phyloP scores from a whole-genome alignment of 352 stramenopile genomes.

The Plasmopara muralis region DNA sequence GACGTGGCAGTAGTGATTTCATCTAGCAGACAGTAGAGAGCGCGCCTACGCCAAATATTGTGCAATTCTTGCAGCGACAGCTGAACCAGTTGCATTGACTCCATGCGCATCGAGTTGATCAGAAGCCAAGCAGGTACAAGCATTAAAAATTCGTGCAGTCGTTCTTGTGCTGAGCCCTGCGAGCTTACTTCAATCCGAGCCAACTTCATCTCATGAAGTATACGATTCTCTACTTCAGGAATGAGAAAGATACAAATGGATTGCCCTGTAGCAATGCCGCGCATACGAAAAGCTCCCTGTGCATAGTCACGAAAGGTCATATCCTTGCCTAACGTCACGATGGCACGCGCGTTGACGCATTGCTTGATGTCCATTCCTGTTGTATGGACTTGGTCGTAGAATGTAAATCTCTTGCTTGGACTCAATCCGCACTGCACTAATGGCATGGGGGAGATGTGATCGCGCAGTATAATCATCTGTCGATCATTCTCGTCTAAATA shows the following conservation, averaged over 20 bases:
- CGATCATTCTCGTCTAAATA: conserved; percentile 86
- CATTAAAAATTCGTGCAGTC: conserved; percentile 58
- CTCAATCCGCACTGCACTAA: conserved; percentile 86
- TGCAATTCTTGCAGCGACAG: conserved; percentile 95
- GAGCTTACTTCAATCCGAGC: conserved; percentile 22
- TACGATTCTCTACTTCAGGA: conserved; percentile 88
- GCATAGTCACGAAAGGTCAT: conserved; percentile 95
- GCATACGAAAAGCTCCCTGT: conserved; percentile 89
- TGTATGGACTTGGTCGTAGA: conserved; percentile 93
- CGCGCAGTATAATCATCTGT: conserved; percentile 90
- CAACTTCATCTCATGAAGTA: conserved; percentile 67
- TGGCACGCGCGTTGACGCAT: conserved; percentile 77
- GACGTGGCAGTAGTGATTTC: conserved; percentile 37
- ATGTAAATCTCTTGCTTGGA: conserved; percentile 85
- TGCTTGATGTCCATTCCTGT: conserved; percentile 93
- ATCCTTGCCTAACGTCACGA: conserved; percentile 92
- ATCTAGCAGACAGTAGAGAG: conserved; percentile 87
- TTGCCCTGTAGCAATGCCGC: conserved; percentile 85
- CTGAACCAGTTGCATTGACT: conserved; percentile 99
- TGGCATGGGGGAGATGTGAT: conserved; percentile 92
- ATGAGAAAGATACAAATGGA: conserved; percentile 92
- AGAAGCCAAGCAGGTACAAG: conserved; percentile 93
- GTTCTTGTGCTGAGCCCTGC: conserved; percentile 24
- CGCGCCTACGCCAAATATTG: conserved; percentile 96
- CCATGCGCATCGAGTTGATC: conserved; percentile 99